Base-by-base conservation (phyloP, 345 rosid species). In the Ricinus communis region DNA sequence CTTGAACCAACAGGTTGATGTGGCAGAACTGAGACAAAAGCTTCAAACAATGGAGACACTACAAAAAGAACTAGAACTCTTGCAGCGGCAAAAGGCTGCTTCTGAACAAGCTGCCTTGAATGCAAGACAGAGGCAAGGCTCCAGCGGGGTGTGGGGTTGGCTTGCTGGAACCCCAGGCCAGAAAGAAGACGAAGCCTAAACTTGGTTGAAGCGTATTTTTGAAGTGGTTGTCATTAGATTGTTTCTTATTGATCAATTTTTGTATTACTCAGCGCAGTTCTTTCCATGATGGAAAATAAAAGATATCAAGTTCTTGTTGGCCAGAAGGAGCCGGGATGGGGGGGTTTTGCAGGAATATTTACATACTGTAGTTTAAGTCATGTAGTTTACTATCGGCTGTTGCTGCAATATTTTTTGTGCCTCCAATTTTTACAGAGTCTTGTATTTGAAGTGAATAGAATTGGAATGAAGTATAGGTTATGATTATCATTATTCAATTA, bases 71-170 rank as follows among this genome's bases (percentile, higher is more conserved):
- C 90, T 93, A 0, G 98, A 93, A 71, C 96, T 93, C 58, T 88
- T 96, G 21, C 94, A 83, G 78, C 90, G 98, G 43, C 99, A 96
- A 76, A 91, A 89, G 81, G 99, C 99, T 14, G 95, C 95, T 18
- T 93, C 99, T 0, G 99, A 91, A 81, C 86, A 96, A 82, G 99
- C 95, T 5, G 93, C 88, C 61, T 74, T 87, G 40, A 83, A 77
- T 21, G 90, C 97, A 56, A 91, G 82, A 78, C 84, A 81, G 71
- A 81, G 84, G 81, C 96, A 93, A 75, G 76, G 91, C 68, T 93
- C 99, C 0, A 88, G 97, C 47, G 93, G 99, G 4, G 90, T 96
- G 67, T 96, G 99, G 99, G 91, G 96, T 51, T 96, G 99, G 99
- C 89, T 96, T 24, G 96, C 97, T 0, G 98, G 99, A 73, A 54